These are phyloP conservation scores for Rhazya stricta DNA, from an alignment of 257 asterid species.

Conservation along the genomic window DNA sequence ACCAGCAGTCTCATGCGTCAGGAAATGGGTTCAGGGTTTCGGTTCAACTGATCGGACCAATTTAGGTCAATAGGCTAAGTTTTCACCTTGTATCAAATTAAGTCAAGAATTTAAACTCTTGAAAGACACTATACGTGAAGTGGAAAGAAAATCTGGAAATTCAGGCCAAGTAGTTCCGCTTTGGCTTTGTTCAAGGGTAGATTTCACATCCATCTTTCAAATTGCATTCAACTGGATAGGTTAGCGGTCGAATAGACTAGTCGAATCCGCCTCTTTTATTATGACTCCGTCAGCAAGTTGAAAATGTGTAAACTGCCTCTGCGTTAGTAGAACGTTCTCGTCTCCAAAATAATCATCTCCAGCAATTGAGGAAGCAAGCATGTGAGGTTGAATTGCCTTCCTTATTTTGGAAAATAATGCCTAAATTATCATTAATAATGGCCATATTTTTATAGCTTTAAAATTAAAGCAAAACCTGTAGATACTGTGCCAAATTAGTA, in stretches of 20 bases:
- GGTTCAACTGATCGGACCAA: neutral
- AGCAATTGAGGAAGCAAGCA: neutral
- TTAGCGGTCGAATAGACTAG: too few relatives aligned
- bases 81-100: too few relatives aligned
- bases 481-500: constrained; percentile 9
- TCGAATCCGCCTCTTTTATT: neutral
- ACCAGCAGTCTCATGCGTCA: too few relatives aligned
- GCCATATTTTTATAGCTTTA: neutral
- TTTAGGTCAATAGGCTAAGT: too few relatives aligned
- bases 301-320: neutral
- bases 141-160: too few relatives aligned
- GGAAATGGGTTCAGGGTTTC: too few relatives aligned
- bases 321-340: neutral
- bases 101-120: too few relatives aligned
- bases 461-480: neutral
- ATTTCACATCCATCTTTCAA: neutral
- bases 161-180: too few relatives aligned
- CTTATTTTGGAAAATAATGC: neutral
- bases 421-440: neutral
- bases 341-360: neutral
- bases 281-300: neutral
- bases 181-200: too few relatives aligned
- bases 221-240: neutral
- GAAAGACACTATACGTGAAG: too few relatives aligned
- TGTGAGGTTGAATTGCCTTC: neutral